Conservation (phyloP, 805 yeast genomes). For the Saturnispora dispora region DNA sequence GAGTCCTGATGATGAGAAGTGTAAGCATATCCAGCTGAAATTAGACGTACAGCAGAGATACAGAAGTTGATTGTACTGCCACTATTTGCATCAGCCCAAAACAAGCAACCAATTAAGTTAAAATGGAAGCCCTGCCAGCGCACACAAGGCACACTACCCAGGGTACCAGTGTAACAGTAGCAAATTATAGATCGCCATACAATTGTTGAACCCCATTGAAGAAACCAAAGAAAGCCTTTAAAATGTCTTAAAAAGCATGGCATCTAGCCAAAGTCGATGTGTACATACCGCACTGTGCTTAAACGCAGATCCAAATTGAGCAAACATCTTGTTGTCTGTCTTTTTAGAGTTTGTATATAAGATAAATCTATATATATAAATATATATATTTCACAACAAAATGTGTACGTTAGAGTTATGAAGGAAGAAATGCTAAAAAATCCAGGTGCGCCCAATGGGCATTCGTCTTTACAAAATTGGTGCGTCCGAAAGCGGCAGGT, state of each 20-base stretch:
- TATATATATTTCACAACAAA: not conserved
- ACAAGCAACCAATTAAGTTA: too few relatives aligned
- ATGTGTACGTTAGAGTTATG: not conserved
- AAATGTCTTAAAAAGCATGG: not conserved
- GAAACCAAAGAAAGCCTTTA: not conserved
- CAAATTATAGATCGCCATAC: not conserved
- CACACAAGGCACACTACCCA: too few relatives aligned
- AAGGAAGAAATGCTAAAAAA: not conserved
- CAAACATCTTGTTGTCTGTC: conserved; percentile 23
- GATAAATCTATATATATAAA: too few relatives aligned
- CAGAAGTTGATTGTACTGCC: too few relatives aligned
- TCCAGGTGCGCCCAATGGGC: not conserved
- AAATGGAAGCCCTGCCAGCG: too few relatives aligned
- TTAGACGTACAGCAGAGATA: too few relatives aligned
- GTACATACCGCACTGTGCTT: conserved; percentile 31
- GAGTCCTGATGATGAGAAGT: too few relatives aligned
- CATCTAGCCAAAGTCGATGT: not conserved
- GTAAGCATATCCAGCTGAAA: too few relatives aligned
- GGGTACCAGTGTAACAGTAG: not conserved
- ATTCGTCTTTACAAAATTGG: not conserved
- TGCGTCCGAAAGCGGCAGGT: not conserved
- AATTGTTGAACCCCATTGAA: not conserved
- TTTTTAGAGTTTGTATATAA: not conserved
- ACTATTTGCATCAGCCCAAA: too few relatives aligned
- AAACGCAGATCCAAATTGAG: conserved; percentile 29